Conservation (phyloP, 176 grass and related monocot species). For the Poa annua region DNA sequence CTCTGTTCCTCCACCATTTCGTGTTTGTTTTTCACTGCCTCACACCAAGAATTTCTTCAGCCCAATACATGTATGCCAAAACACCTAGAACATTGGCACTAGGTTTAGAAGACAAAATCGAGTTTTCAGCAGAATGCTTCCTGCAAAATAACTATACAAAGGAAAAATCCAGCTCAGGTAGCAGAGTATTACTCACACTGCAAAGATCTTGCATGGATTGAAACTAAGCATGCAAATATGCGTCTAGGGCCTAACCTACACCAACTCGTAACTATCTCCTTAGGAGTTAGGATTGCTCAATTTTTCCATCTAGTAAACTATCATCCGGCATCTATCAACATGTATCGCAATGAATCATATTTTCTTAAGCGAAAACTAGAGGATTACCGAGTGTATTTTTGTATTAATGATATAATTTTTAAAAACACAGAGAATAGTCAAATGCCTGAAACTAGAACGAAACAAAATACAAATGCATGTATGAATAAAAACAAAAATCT, state of each 20-base stretch:
- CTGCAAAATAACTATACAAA: conserved; percentile 1
- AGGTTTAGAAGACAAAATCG: conserved; percentile 23
- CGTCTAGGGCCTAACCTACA: background rate
- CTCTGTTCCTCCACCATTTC: conserved; percentile 18
- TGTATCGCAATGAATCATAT: background rate
- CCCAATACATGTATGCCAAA: conserved; percentile 10
- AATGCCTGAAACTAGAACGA: background rate
- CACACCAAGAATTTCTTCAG: conserved; percentile 18
- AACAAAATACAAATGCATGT: background rate
- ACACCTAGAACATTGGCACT: background rate
- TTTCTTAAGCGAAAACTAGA: background rate
- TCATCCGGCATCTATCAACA: conserved; percentile 17
- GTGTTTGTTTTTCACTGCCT: conserved; percentile 26
- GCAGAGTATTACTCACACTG: background rate
- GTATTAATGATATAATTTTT: background rate
- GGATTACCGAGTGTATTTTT: background rate
- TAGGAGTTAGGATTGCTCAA: background rate
- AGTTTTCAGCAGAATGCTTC: conserved; percentile 29
- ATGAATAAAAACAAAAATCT: background rate
- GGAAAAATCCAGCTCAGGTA: background rate
- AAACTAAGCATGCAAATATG: conserved; percentile 18
- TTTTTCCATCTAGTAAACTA: conserved; percentile 10
- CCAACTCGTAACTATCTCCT: background rate
- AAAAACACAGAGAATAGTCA: background rate
- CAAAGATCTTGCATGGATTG: conserved; percentile 26